Evolutionary conservation across 2,329 filamentous ascomycete genomes (phyloP).

Genomic region (Teratosphaeria zuluensis): DNA sequence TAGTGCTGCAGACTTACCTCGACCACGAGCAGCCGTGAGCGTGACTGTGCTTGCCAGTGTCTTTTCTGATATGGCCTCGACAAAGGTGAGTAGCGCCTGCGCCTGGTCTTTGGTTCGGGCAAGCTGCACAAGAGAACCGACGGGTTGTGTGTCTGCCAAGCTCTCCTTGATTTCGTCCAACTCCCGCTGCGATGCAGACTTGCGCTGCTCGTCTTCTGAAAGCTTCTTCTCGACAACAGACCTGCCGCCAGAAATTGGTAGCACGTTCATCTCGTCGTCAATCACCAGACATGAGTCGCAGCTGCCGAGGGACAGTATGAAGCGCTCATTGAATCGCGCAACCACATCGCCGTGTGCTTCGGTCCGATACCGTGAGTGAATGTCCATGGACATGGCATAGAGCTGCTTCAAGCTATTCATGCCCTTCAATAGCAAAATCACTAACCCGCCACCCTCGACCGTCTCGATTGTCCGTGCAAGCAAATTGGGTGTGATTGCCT

Average conservation of each 20-base stretch:
- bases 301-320: slow-evolving; percentile 88
- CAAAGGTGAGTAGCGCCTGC: slow-evolving; percentile 92
- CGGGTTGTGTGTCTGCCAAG: slow-evolving; percentile 72
- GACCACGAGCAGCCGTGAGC: slow-evolving; percentile 83
- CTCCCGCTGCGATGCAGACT: slow-evolving; percentile 60
- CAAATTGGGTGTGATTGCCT: slow-evolving; percentile 94
- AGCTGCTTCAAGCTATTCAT: slow-evolving; percentile 97
- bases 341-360: slow-evolving; percentile 94
- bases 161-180: slow-evolving; percentile 80
- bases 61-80: slow-evolving; percentile 93
- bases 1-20: slow-evolving; percentile 92
- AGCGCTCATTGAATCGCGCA: slow-evolving; percentile 94
- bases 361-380: slow-evolving; percentile 90
- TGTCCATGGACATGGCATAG: slow-evolving; percentile 94
- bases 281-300: slow-evolving; percentile 92
- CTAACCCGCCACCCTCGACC: slow-evolving; percentile 88
- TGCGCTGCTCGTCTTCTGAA: slow-evolving; percentile 64
- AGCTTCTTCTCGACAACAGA: slow-evolving; percentile 74
- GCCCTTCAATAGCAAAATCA: slow-evolving; percentile 82
- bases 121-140: slow-evolving; percentile 73
- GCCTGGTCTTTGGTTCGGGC: slow-evolving; percentile 91
- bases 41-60: slow-evolving; percentile 88
- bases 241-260: slow-evolving; percentile 94
- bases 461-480: slow-evolving; percentile 93
- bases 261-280: slow-evolving; percentile 93